Evolutionary conservation across 495 filamentous ascomycete species (phyloP).

Genomic region (Penicillium lagena): DNA sequence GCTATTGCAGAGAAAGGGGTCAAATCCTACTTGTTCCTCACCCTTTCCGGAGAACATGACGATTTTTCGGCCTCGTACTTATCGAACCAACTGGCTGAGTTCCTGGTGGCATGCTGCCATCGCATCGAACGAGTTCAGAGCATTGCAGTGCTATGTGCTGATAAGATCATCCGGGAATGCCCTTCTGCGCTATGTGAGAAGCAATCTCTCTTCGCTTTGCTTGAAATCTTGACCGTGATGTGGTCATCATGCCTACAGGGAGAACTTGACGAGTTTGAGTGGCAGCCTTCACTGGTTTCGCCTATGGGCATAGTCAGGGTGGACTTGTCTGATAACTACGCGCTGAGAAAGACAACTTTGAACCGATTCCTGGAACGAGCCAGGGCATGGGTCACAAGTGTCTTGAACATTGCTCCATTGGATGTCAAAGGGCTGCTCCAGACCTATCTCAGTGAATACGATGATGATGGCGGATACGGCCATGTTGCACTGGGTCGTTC

Average conservation of each 20-base stretch:
- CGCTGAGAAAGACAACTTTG: constrained; percentile 69
- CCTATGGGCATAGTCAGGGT: constrained; percentile 66
- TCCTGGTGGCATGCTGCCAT: constrained; percentile 87
- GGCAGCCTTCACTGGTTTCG: constrained; percentile 72
- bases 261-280: constrained; percentile 90
- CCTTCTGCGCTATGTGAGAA: constrained; percentile 89
- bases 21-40: constrained; percentile 64
- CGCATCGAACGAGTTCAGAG: constrained; percentile 83
- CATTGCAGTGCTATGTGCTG: constrained; percentile 72
- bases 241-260: constrained; percentile 91
- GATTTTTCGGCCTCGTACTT: constrained; percentile 76
- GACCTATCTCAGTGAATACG: constrained; percentile 91
- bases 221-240: constrained; percentile 88
- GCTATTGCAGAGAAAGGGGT: constrained; percentile 70
- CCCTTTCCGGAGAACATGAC: constrained; percentile 60
- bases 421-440: constrained; percentile 91
- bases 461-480: constrained; percentile 79
- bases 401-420: constrained; percentile 81
- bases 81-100: constrained; percentile 77
- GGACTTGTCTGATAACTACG: constrained; percentile 87
- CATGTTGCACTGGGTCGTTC: constrained; percentile 91
- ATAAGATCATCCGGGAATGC: constrained; percentile 73
- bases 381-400: constrained; percentile 69
- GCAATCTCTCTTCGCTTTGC: constrained; percentile 79
- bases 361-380: constrained; percentile 70